These are phyloP conservation scores for Cinnamomum chago DNA, from an alignment of 164 flowering plant genomes.

Conservation along the genomic window DNA sequence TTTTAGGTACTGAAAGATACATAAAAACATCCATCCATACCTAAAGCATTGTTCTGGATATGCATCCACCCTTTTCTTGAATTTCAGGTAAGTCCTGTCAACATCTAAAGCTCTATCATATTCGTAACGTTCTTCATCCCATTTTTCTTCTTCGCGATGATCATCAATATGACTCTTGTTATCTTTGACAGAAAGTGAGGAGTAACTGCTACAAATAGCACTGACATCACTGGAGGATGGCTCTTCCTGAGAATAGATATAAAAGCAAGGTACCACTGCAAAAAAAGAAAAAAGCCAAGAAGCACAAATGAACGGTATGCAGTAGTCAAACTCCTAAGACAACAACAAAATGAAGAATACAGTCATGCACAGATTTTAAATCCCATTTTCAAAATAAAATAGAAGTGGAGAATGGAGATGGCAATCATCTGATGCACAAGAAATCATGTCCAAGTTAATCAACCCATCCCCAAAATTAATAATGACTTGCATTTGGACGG, in stretches of 20 bases:
- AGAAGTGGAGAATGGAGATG: neutral
- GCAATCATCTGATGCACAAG: neutral
- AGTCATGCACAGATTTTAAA: neutral
- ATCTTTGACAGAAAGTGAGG: slow-evolving; percentile 43
- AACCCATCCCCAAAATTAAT: neutral
- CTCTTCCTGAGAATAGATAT: slow-evolving; percentile 56
- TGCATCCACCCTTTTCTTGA: slow-evolving; percentile 75
- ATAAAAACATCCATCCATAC: slow-evolving; percentile 28
- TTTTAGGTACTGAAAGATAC: neutral
- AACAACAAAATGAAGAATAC: neutral
- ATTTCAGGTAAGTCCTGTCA: slow-evolving; percentile 88
- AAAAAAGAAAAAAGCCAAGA: slow-evolving; percentile 13
- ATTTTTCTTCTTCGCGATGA: slow-evolving; percentile 43
- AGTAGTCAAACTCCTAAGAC: neutral
- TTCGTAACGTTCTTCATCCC: slow-evolving; percentile 81
- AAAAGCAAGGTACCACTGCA: slow-evolving; percentile 92
- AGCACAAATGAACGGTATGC: slow-evolving; percentile 8
- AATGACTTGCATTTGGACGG: neutral
- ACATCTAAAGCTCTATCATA: slow-evolving; percentile 75
- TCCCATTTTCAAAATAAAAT: neutral
- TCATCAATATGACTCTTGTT: slow-evolving; percentile 29
- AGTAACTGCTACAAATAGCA: slow-evolving; percentile 31
- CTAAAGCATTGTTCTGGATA: slow-evolving; percentile 92
- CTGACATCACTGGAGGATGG: slow-evolving; percentile 23
- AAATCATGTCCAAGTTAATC: neutral